Conservation (phyloP, 371 early-diverging fungal species). For the Batkoa obscura region DNA sequence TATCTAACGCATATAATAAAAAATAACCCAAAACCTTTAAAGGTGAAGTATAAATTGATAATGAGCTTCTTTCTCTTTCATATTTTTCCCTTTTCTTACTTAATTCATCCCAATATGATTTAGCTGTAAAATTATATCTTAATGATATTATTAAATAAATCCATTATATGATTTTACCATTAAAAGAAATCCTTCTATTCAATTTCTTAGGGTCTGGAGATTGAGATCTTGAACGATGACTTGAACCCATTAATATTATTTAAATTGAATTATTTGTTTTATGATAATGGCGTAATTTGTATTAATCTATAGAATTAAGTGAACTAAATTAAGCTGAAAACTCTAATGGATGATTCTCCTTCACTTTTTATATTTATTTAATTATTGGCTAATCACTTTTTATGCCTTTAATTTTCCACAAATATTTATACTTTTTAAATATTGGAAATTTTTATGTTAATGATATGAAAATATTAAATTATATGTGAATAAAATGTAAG, state of each 20-base stretch:
- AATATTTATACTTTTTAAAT: too few relatives aligned
- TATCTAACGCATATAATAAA: background rate
- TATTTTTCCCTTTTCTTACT: background rate
- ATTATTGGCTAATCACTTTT: background rate
- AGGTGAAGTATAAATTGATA: slow-evolving; percentile 4
- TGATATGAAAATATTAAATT: too few relatives aligned
- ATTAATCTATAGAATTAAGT: background rate
- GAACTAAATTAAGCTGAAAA: background rate
- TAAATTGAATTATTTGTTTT: background rate
- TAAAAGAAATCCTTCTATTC: background rate
- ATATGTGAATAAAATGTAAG: too few relatives aligned
- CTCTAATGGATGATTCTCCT: too few relatives aligned
- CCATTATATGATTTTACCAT: background rate
- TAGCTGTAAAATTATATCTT: background rate
- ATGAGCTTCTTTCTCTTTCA: background rate
- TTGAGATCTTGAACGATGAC: background rate
- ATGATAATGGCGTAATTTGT: background rate
- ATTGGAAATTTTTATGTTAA: too few relatives aligned
- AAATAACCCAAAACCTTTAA: slow-evolving; percentile 3
- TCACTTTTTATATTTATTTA: background rate
- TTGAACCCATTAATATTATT: background rate
- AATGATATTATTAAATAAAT: background rate
- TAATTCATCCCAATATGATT: background rate
- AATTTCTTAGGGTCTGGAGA: background rate
- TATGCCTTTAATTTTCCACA: too few relatives aligned